Evolutionary conservation across 140 eudicot species (phyloP), one percentile per base, ranked within the genome.

Genomic region (Cichorium intybus): DNA sequence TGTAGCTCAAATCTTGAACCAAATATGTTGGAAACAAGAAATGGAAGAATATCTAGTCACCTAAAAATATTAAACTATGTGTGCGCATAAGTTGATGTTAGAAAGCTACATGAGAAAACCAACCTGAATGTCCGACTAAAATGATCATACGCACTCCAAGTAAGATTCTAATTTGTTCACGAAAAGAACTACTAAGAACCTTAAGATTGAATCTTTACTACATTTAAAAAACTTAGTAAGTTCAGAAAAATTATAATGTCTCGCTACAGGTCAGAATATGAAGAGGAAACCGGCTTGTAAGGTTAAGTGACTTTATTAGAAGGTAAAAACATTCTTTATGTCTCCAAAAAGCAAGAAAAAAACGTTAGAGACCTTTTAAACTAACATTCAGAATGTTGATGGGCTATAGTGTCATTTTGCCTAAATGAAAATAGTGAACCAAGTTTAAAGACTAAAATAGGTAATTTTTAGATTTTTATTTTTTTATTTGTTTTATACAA

Each of bases 121-220:
- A 24, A 24, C 18, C 47, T 58, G 46, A 20, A 3, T 51, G 24
- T 51, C 24, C 33, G 37, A 66, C 47, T 51, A 35, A 51, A 39
- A 48, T 31, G 50, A 53, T 27, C 26, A 41, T 29, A 27, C 29
- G 26, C 28, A 72, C 57, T 52, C 52, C 43, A 64, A 63, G 17
- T 66, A 73, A 73, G 61, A 64, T 56, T 66, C 41, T 39, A 49
- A 17, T 37, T 24, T 66, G 23, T 26, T 49, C 66, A 17, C 34
- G 17, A 22, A 35, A n/a, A n/a, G 56, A 9, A 18, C 53, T 26
- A 33, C 39, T 31, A 18, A 60, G 24, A 67, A 67, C 62, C 21
- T 73, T 7, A 34, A 65, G 21, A 33, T 24, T 23, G 61, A 18
- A 33, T 1, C 6, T 56, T 47, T n/a, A 35, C 47, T 7, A 37